Base-by-base conservation (phyloP, 345 rosid species). In the Gossypium turneri region DNA sequence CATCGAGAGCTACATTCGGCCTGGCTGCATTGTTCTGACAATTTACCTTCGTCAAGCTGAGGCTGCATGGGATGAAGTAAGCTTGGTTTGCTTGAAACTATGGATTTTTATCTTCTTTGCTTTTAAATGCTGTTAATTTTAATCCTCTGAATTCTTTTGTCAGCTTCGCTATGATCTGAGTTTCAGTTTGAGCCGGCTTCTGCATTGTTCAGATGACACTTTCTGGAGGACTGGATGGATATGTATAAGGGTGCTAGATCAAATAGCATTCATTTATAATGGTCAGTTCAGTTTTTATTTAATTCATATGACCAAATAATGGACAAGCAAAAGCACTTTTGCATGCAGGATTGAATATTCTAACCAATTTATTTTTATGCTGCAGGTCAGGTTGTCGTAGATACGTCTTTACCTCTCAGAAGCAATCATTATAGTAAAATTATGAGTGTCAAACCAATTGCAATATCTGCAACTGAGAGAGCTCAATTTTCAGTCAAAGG, bases 1-100 rank as follows among this genome's bases (percentile, higher is more conserved):
- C 79, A 95, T 95, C 70, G 99, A 93, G 94, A 91, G 99, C 90
- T 90, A 95, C 87, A 95, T 95, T 73, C 87, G 97, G 76, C 99
- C 99, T 76, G 99, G 99, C 61, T 95, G 99, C 79, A 83, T 95
- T 65, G 80, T 95, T 76, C 79, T 95, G 74, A 93, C 99, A 12
- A 74, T 91, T 52, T 91, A 95, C 83, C 97, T 96, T 84, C 88
- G 90, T 79, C 97, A 90, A 83, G 74, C 88, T 45, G 99, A 88
- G 84, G 86, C 88, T 65, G 88, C 91, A 67, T 96, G 99, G 99
- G 91, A 89, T 75, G 94, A 92, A 79, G 99, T 96, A 82, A 83
- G 92, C 78, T 80, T 78, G 71, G 65, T 55, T 44, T 79, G 9
- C 75, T 29, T 74, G 60, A 61, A 77, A 57, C 62, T 65, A 65